A percentile compares a stretch with the other conserved stretches of the same genome.
These are phyloP conservation scores for Colletotrichum sp. DNA, from an alignment of 2,329 filamentous ascomycete genomes.

Conservation along the genomic window DNA sequence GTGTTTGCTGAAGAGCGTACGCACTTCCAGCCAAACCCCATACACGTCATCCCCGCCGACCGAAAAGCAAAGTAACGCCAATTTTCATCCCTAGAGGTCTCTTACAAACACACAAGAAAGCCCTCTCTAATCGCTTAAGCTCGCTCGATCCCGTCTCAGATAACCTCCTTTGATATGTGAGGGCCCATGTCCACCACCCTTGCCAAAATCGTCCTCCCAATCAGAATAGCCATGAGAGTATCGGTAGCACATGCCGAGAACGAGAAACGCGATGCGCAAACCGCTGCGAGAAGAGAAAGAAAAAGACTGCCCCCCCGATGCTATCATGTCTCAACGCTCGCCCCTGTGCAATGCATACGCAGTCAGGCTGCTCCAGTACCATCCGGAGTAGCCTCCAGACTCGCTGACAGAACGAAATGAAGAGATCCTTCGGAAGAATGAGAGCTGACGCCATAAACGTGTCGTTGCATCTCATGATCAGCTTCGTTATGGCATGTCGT, in stretches of 20 bases:
- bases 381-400: not conserved
- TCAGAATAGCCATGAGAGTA: conserved; percentile 15
- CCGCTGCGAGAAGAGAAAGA: not conserved
- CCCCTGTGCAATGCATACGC: conserved; percentile 3
- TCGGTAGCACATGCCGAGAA: not conserved
- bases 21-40: not conserved
- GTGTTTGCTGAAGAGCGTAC: not conserved
- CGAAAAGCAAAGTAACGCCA: conserved; percentile 11
- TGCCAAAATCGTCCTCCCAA: conserved; percentile 10
- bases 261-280: conserved; percentile 1
- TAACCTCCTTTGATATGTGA: not conserved
- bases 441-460: not conserved
- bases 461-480: conserved; percentile 17
- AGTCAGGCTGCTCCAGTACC: not conserved
- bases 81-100: conserved; percentile 14
- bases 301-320: not conserved
- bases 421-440: not conserved
- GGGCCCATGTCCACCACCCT: not conserved
- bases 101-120: conserved; percentile 18
- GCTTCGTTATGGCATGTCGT: conserved; percentile 15
- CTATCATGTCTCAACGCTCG: conserved; percentile 1
- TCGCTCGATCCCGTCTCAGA: conserved; percentile 5
- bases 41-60: not conserved
- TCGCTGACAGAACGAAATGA: not conserved
- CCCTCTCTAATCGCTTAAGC: not conserved